Evolutionary conservation across 352 stramenopile species (phyloP).

Genomic region (Pythium periplocum): DNA sequence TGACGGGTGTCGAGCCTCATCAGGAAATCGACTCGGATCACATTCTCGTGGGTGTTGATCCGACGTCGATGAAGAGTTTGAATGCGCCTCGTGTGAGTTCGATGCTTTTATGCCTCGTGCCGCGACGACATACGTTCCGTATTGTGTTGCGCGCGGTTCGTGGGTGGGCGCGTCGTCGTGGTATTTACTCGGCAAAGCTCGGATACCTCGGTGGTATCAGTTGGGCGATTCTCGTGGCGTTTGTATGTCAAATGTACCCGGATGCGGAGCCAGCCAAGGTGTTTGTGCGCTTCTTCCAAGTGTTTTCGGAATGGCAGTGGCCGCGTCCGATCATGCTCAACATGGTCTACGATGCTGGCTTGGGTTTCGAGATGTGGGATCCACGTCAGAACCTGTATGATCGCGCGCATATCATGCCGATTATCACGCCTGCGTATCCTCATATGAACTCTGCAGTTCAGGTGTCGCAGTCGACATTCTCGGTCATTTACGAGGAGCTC

Average conservation of each 20-base stretch:
- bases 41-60: conserved; percentile 91
- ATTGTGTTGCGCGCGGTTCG: conserved; percentile 71
- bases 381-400: conserved; percentile 81
- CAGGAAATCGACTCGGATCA: conserved; percentile 84
- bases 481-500: conserved; percentile 91
- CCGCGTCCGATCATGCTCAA: conserved; percentile 80
- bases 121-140: conserved; percentile 86
- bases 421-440: conserved; percentile 98
- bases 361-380: conserved; percentile 88
- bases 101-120: conserved; percentile 91
- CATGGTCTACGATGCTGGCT: conserved; percentile 76
- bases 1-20: conserved; percentile 53
- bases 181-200: conserved; percentile 96
- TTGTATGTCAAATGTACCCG: conserved; percentile 90
- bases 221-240: conserved; percentile 96
- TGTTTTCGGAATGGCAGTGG: conserved; percentile 83
- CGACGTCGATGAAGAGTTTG: conserved; percentile 91
- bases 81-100: conserved; percentile 95
- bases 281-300: conserved; percentile 82
- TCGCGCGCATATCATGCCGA: conserved; percentile 94
- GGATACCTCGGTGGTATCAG: conserved; percentile 98
- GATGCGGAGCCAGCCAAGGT: conserved; percentile 62
- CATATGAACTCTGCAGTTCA: conserved; percentile 98
- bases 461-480: conserved; percentile 90
- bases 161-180: conserved; percentile 79